Conservation (phyloP, 306 rosid genomes). For the Lablab purpureus region DNA sequence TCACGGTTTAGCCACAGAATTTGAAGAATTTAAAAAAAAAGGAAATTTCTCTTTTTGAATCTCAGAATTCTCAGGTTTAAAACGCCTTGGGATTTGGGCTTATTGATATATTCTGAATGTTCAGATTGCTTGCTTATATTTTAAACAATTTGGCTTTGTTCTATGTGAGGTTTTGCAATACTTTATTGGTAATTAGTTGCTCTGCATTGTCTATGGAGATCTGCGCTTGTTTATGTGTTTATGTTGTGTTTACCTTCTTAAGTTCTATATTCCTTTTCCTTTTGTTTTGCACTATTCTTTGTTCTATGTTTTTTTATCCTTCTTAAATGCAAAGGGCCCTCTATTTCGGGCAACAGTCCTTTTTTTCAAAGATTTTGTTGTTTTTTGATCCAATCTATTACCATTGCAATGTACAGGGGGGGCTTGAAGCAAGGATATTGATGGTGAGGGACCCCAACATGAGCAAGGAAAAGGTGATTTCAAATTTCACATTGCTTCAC, state of each 20-base stretch:
- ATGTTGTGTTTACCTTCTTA: not conserved
- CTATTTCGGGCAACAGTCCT: constrained; percentile 35
- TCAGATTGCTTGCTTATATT: constrained; percentile 14
- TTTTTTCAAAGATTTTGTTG: constrained; percentile 13
- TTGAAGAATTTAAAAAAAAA: not conserved
- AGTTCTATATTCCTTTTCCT: not conserved
- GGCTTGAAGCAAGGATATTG: constrained; percentile 17
- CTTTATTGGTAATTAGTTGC: not conserved
- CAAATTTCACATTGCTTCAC: constrained; percentile 33
- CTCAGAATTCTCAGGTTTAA: constrained; percentile 13
- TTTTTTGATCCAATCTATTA: not conserved
- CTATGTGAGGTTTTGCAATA: constrained; percentile 14
- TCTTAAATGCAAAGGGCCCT: constrained; percentile 41
- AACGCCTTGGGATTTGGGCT: constrained; percentile 51
- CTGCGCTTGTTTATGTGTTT: constrained; percentile 33
- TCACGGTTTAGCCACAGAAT: constrained; percentile 26
- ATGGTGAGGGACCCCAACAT: constrained; percentile 48
- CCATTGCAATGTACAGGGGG: constrained; percentile 36
- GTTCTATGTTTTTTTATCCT: constrained; percentile 20
- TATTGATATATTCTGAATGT: constrained; percentile 34
- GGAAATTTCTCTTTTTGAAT: not conserved
- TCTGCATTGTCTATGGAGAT: constrained; percentile 50
- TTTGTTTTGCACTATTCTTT: not conserved
- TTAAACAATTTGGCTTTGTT: constrained; percentile 1
- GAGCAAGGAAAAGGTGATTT: constrained; percentile 42